phyloP scores from a whole-genome alignment of 2,329 filamentous ascomycete species.

The Elsinoe perseae region DNA sequence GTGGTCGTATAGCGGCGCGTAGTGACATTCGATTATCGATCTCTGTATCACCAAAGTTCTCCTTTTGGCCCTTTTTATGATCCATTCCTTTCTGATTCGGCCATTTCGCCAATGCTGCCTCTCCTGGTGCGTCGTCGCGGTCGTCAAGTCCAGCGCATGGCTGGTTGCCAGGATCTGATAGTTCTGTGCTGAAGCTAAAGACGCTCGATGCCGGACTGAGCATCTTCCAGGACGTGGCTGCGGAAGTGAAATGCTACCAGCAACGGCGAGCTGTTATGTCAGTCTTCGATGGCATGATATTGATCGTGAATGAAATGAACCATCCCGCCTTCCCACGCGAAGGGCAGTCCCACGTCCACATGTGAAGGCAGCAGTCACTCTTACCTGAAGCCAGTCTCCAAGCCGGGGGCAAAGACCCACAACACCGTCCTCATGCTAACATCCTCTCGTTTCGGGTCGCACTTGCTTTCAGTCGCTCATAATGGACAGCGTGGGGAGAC shows the following conservation, averaged over 20 bases:
- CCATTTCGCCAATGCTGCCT: background rate
- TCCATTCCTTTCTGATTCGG: background rate
- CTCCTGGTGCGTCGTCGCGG: background rate
- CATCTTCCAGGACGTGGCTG: background rate
- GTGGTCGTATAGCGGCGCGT: background rate
- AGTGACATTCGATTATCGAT: background rate
- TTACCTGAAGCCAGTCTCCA: too few species aligned
- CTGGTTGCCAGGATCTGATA: background rate
- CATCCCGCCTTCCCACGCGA: background rate
- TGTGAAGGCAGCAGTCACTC: conserved; percentile 2
- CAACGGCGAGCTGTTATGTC: too few species aligned
- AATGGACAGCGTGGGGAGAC: too few species aligned
- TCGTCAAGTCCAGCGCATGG: background rate
- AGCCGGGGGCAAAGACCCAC: too few species aligned
- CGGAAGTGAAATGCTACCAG: too few species aligned
- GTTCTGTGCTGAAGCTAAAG: background rate
- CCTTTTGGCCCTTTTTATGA: background rate
- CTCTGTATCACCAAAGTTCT: background rate
- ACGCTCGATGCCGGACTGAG: background rate
- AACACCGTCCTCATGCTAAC: too few species aligned
- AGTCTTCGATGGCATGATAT: too few species aligned
- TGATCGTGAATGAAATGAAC: too few species aligned
- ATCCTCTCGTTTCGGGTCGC: too few species aligned
- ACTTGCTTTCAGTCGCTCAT: too few species aligned
- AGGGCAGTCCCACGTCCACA: too few species aligned